Percentiles rank a stretch among this genome's conserved stretches.
Evolutionary conservation across 257 asterid genomes (phyloP).

Genomic region (Jacaranda mimosifolia): DNA sequence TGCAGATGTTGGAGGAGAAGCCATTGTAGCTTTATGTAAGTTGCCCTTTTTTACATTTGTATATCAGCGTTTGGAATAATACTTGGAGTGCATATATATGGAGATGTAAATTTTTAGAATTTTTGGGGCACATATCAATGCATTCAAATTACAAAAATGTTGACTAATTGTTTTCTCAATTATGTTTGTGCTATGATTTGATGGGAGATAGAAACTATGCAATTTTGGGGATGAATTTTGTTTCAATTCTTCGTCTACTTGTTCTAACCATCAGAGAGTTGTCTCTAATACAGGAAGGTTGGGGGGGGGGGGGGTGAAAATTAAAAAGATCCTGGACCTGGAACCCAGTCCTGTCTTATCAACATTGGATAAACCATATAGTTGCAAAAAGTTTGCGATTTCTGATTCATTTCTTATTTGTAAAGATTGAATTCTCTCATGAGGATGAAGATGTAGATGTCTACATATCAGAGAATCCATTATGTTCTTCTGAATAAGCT

Average conservation of each 20-base stretch:
- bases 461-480: not conserved
- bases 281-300: not conserved
- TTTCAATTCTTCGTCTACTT: not conserved
- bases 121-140: not conserved
- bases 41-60: constrained; percentile 2
- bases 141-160: no score
- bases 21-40: constrained; percentile 32
- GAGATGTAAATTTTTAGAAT: constrained; percentile 15
- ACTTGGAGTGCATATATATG: constrained; percentile 1
- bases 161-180: not conserved
- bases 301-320: not conserved
- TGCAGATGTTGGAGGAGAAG: constrained; percentile 46
- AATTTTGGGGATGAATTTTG: not conserved
- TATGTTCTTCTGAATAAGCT: not conserved
- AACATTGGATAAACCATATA: constrained; percentile 3
- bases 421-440: not conserved
- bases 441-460: constrained; percentile 10
- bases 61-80: not conserved
- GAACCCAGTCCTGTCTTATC: not conserved
- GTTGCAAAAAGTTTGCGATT: not conserved
- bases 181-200: not conserved
- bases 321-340: not conserved
- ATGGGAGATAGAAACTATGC: not conserved
- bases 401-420: not conserved
- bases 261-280: not conserved